Base-by-base conservation (phyloP, 2,329 filamentous ascomycete species). In the Zymoseptoria passerinii region DNA sequence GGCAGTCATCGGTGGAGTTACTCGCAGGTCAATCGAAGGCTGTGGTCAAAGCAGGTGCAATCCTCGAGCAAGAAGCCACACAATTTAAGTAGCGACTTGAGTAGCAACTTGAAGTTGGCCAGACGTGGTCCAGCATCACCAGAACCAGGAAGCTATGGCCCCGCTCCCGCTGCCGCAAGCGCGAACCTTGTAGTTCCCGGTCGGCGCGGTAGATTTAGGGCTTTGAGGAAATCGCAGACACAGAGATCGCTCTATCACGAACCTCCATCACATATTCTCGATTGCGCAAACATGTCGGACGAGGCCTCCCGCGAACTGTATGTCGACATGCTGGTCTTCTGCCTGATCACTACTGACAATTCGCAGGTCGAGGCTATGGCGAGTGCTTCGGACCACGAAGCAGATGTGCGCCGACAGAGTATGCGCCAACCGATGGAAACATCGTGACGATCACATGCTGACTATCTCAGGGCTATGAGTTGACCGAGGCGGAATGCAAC, bases 361-460 rank as follows among this genome's bases (percentile, higher is more conserved):
- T 50, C 44, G 56, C 57, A 68, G 67, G 50, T 81, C 83, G 64
- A 85, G 89, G 72, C 84, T 96, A 67, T 99, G 94, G 92, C 89
- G 92, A 75, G 90, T 92, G 68, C 95, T 90, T 84, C 85, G 86
- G 75, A 99, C 94, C 8, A 86, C 91, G 53, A 90, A 95, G 75
- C 90, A 99, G 81, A 95, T 99, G 92, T 87, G 94, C 67, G 81
- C 83, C 62, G 94, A 97, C 75, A 80, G 92, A 74, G 92, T 96
- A 83, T 54, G 57, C 53, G 28, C 69, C 54, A 27, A 29, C 51
- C n/a, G 35, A 44, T 35, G 53, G 48, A 19, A 5, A 23, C 50
- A 44, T 20, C 8, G 13, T 48, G 40, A 28, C 18, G 16, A 10
- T 44, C 40, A 29, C 3, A 63, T 57, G 61, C 50, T 52, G 44